Evolutionary conservation across 768 basidiomycete genomes (phyloP), one percentile per base, ranked within the genome.

Genomic region (Leccinum imitatum): DNA sequence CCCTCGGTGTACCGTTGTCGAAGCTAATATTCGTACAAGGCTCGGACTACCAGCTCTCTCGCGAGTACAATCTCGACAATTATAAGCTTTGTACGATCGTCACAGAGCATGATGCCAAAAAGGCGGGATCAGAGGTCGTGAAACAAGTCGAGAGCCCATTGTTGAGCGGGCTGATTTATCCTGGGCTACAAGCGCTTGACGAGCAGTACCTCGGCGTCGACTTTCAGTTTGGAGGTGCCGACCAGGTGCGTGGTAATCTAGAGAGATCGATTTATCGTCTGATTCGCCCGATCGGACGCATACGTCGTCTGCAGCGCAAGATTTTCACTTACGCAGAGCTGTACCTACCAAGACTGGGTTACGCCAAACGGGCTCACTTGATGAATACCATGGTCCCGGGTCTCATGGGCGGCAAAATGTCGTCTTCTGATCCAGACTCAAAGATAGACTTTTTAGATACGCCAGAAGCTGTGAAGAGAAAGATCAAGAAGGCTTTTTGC

Each of bases 341-440:
- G 67, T 95, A 95, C 83, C 89, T 99, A 55, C 97, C 97, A 4
- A 82, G 85, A 62, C 82, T 98, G 33, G 97, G 96, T 37, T 98
- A 98, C 78, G 77, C 79, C 55, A 98, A 97, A 75, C 93, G 96
- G 35, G 91, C 95, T 0, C 97, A 99, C 73, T 81, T 99, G 50
- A 99, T 99, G 97, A 99, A 98, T 76, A 79, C 84, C 35, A 98
- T 98, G 95, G 93, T 98, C 0, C 95, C 95, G 31, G 95, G 95
- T 48, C 82, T 97, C 35, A 87, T 87, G 47, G 95, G 95, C 33
- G 92, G 93, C 17, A 99, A 99, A 72, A 98, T 99, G 97, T 97
- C 95, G 15, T 89, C 95, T 1, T 98, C 96, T 1, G 96, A 98
- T 67, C 94, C 94, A 31, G 93, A 97, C 73, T 95, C 91, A 63